phyloP scores from a whole-genome alignment of 495 filamentous ascomycete species.

The Annulohypoxylon nitens region DNA sequence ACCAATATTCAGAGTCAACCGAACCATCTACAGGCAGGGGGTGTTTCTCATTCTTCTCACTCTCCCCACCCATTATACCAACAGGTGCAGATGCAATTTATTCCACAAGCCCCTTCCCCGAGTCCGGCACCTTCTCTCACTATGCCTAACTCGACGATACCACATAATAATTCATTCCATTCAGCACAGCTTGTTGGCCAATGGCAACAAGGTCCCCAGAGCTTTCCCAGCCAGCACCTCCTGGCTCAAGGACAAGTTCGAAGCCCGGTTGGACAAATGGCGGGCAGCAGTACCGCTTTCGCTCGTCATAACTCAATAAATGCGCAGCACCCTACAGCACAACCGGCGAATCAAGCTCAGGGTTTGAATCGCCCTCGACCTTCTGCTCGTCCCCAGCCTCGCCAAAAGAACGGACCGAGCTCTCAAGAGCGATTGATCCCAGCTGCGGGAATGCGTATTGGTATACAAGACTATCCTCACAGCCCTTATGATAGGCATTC shows the following conservation, averaged over 20 bases:
- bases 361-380: constrained; percentile 2
- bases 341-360: not conserved
- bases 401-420: not conserved
- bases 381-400: not conserved
- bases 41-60: not conserved
- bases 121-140: not conserved
- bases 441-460: constrained; percentile 35
- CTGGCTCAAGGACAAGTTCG: not conserved
- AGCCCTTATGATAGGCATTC: constrained; percentile 60
- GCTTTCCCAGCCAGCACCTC: not conserved
- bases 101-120: not conserved
- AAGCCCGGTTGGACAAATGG: not conserved
- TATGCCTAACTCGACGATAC: not conserved
- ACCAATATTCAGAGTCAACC: not conserved
- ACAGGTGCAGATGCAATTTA: constrained; percentile 14
- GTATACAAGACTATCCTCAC: constrained; percentile 52
- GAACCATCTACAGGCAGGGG: not conserved
- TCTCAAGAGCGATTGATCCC: constrained; percentile 53
- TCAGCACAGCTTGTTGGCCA: not conserved
- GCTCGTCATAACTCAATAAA: not conserved
- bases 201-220: constrained; percentile 8
- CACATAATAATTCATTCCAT: not conserved
- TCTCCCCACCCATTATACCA: not conserved
- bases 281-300: not conserved
- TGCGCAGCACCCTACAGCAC: not conserved